Base-by-base conservation (phyloP, 805 yeast species). In the Spencermartinsiella europaea region DNA sequence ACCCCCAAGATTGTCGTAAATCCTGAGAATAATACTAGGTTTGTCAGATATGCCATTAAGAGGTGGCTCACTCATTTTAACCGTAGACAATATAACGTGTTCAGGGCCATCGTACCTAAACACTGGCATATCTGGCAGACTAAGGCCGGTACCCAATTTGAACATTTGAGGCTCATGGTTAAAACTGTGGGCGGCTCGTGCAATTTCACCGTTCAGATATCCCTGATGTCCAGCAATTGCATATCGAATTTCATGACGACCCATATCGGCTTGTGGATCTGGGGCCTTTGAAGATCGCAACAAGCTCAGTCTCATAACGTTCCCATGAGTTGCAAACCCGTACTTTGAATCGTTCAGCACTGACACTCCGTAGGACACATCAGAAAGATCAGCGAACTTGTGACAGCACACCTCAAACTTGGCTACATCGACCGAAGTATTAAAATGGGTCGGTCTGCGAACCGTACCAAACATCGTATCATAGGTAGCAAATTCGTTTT, bases 321-420 rank as follows among this genome's bases (percentile, higher is more conserved):
- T 86, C 14, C 98, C 98, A 59, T 88, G 96, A 12, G 89, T 82
- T 1, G 95, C 76, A 56, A 88, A 95, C 4, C 99, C 99, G 61
- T 88, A 91, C 65, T 91, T 91, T 60, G 81, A 76, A 65, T 87
- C 82, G 64, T 90, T 91, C 58, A 91, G 64, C 15, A 91, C 69
- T 0, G 95, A 75, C 14, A 90, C 95, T 62, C 98, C 98, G 59
- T 86, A 89, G 52, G 75, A 77, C 63, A 71, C 77, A 58, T 88
- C 97, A 16, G 95, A 83, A 57, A 85, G 80, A 62, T 91, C 98
- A 57, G 93, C 90, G 66, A 85, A 91, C 61, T 86, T 86, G 66
- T 91, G 99, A 61, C 85, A 88, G 61, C 96, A 85, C 7, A 88
- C 95, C 68, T 91, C 99, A 64, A 91, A 91, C 65, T 89, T 90